Evolutionary conservation across 495 filamentous ascomycete genomes (phyloP).

Genomic region (Pseudevernia furfuracea): DNA sequence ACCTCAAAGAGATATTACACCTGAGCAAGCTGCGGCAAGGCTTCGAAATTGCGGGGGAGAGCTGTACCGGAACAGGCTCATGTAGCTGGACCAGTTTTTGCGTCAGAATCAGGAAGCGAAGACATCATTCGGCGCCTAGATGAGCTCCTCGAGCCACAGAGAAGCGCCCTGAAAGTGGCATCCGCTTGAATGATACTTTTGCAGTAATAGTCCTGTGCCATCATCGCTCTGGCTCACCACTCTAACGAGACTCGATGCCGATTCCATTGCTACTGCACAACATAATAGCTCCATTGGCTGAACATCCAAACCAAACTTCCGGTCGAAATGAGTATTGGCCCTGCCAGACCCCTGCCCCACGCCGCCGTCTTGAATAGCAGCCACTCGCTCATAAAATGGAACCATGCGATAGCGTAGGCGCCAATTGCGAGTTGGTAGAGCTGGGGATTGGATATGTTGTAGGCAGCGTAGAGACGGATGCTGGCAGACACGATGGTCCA

Average conservation of each 20-base stretch:
- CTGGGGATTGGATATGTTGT: constrained; percentile 62
- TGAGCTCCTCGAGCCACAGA: background rate
- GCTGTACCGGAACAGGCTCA: constrained; percentile 68
- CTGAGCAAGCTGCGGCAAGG: constrained; percentile 82
- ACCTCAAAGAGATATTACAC: constrained; percentile 94
- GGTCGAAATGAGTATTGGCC: constrained; percentile 66
- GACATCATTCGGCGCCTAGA: background rate
- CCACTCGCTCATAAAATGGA: constrained; percentile 79
- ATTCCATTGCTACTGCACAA: constrained; percentile 24
- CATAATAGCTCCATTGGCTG: constrained; percentile 59
- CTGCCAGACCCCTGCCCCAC: constrained; percentile 58
- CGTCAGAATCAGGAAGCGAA: background rate
- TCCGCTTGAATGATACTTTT: background rate
- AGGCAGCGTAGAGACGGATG: constrained; percentile 76
- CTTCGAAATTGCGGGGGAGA: constrained; percentile 69
- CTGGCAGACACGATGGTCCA: constrained; percentile 75
- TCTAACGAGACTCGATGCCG: too few relatives aligned
- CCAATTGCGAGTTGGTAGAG: constrained; percentile 71
- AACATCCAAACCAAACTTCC: constrained; percentile 74
- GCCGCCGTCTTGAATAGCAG: constrained; percentile 63
- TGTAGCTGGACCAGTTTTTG: constrained; percentile 17
- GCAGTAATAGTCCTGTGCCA: background rate
- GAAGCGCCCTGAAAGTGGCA: background rate
- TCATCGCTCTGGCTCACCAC: background rate
- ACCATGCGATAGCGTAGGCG: constrained; percentile 71